Evolutionary conservation across 768 basidiomycete genomes (phyloP).

Genomic region (Tylopilus plumbeoviolaceoides): DNA sequence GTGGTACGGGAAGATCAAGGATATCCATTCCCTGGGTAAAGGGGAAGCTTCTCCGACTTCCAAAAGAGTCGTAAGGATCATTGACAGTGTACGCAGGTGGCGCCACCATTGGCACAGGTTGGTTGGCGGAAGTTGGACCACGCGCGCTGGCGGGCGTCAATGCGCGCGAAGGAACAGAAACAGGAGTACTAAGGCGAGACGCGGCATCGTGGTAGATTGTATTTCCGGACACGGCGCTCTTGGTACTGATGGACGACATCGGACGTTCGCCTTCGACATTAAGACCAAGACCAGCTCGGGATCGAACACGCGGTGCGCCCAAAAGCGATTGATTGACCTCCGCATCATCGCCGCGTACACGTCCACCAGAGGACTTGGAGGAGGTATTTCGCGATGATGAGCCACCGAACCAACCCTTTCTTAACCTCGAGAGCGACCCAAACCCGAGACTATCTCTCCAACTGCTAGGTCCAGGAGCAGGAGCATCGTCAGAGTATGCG

Average conservation of each 20-base stretch:
- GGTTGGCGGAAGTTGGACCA: constrained; percentile 7
- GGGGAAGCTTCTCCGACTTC: constrained; percentile 22
- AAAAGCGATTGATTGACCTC: constrained; percentile 44
- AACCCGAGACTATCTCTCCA: constrained; percentile 42
- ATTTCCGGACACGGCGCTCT: constrained; percentile 49
- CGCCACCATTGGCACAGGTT: constrained; percentile 20
- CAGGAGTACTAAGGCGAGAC: constrained; percentile 44
- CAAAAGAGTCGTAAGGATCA: constrained; percentile 29
- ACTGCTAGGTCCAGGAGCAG: constrained; percentile 26
- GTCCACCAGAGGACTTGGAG: constrained; percentile 27
- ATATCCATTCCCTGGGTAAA: constrained; percentile 38
- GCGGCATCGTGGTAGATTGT: constrained; percentile 63
- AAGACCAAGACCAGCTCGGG: constrained; percentile 35
- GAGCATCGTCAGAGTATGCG: constrained; percentile 11
- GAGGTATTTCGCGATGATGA: constrained; percentile 30
- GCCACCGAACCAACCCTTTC: constrained; percentile 57
- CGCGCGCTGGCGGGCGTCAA: constrained; percentile 40
- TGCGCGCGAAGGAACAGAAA: constrained; percentile 40
- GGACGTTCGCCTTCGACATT: constrained; percentile 46
- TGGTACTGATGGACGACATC: constrained; percentile 51
- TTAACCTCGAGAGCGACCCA: constrained; percentile 44
- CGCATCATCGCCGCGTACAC: constrained; percentile 37
- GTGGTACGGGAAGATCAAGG: constrained; percentile 53
- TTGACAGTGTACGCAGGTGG: constrained; percentile 30
- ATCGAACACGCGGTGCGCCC: constrained; percentile 16